phyloP scores from a whole-genome alignment of 2,329 filamentous ascomycete genomes.

The Apiospora kogelbergensis region DNA sequence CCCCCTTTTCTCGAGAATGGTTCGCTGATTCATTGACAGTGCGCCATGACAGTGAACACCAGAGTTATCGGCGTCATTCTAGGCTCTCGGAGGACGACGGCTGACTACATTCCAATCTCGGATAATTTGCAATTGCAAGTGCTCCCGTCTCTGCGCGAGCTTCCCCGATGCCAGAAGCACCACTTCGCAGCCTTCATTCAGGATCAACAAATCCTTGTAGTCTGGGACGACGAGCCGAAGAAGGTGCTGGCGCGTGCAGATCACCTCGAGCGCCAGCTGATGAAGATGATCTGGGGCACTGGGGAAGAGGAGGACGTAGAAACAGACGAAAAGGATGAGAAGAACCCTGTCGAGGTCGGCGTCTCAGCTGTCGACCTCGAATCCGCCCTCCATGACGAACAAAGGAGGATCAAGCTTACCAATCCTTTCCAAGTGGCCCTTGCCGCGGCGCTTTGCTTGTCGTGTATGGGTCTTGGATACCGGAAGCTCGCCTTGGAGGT shows the following conservation, averaged over 20 bases:
- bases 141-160: constrained; percentile 53
- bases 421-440: constrained; percentile 53
- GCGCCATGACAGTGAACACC: constrained; percentile 68
- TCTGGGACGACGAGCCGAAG: constrained; percentile 64
- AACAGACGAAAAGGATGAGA: constrained; percentile 39
- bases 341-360: constrained; percentile 33
- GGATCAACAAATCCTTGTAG: constrained; percentile 56
- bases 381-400: constrained; percentile 38
- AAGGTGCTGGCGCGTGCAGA: constrained; percentile 52
- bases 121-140: constrained; percentile 62
- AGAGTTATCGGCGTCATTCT: constrained; percentile 63
- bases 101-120: constrained; percentile 57
- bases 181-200: constrained; percentile 66
- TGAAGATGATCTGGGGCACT: constrained; percentile 57
- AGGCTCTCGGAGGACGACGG: constrained; percentile 39
- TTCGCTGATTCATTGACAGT: constrained; percentile 36
- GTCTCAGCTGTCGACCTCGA: constrained; percentile 43
- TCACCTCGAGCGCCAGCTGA: constrained; percentile 51
- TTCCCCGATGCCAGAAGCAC: constrained; percentile 62
- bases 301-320: constrained; percentile 41
- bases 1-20: not conserved
- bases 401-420: constrained; percentile 52
- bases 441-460: constrained; percentile 52
- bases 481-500: constrained; percentile 54
- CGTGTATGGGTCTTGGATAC: constrained; percentile 57